phyloP scores from a whole-genome alignment of 78 protist genomes.

The Dictyostelium capitatum region DNA sequence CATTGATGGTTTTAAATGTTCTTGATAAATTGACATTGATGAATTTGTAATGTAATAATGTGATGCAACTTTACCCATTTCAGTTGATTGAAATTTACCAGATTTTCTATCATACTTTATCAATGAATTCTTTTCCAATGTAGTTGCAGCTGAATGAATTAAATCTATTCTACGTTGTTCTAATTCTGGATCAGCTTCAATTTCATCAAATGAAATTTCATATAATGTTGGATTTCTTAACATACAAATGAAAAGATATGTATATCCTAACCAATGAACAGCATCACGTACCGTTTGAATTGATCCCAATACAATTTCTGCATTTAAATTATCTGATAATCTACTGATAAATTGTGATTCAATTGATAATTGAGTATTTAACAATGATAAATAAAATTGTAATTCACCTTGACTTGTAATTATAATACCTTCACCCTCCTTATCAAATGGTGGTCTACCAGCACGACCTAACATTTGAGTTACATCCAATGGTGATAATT shows the following conservation, averaged over 20 bases:
- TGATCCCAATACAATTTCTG: constrained; percentile 98
- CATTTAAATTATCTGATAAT: constrained; percentile 97
- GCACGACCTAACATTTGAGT: constrained; percentile 99
- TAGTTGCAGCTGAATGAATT: constrained; percentile 95
- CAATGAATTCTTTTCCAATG: constrained; percentile 91
- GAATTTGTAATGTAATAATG: constrained; percentile 96
- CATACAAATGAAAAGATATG: constrained; percentile 98
- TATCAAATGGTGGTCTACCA: constrained; percentile 99
- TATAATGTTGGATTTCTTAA: constrained; percentile 95
- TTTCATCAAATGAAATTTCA: constrained; percentile 85
- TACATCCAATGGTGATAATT: constrained; percentile 95
- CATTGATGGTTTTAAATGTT: constrained; percentile 92
- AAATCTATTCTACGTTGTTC: constrained; percentile 92
- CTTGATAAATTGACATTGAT: constrained; percentile 91
- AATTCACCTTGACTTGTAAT: constrained; percentile 96
- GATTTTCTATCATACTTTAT: constrained; percentile 94
- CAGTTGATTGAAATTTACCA: constrained; percentile 92
- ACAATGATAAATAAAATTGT: constrained; percentile 95
- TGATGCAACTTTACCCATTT: constrained; percentile 98
- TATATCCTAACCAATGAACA: constrained; percentile 97
- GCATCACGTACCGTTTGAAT: constrained; percentile 94
- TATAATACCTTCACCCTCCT: constrained; percentile 97
- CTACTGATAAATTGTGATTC: constrained; percentile 95
- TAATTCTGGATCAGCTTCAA: constrained; percentile 80
- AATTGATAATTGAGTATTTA: constrained; percentile 99